Evolutionary conservation across 2,329 filamentous ascomycete genomes (phyloP).

Genomic region (Xylariomycetidae sp.): DNA sequence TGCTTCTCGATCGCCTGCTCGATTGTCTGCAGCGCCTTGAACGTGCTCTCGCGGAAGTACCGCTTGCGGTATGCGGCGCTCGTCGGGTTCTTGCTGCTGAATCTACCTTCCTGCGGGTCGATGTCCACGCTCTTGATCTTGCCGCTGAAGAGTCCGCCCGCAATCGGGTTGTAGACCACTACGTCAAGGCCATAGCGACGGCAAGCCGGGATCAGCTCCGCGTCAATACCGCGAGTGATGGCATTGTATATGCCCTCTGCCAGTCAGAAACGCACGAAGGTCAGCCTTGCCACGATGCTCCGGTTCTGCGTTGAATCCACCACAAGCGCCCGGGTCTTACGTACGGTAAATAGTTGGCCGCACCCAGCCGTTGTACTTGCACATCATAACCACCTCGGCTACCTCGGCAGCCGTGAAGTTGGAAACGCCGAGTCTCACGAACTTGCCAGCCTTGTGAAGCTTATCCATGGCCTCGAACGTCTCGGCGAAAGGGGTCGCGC

Average conservation of each 20-base stretch:
- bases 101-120: constrained; percentile 61
- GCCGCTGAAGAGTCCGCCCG: constrained; percentile 73
- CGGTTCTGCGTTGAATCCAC: too few species aligned
- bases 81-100: constrained; percentile 45
- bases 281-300: too few species aligned
- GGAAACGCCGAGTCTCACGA: constrained; percentile 70
- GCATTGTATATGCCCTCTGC: constrained; percentile 71
- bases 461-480: constrained; percentile 73
- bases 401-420: constrained; percentile 88
- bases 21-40: constrained; percentile 60
- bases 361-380: constrained; percentile 75
- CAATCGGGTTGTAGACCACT: constrained; percentile 77
- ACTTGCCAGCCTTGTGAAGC: constrained; percentile 80
- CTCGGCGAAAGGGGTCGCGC: constrained; percentile 68
- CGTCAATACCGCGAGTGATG: constrained; percentile 69
- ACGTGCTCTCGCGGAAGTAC: constrained; percentile 64
- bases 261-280: neutral
- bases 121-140: constrained; percentile 66
- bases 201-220: constrained; percentile 67
- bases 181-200: constrained; percentile 72
- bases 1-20: constrained; percentile 63
- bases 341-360: constrained; percentile 73
- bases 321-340: constrained; percentile 1
- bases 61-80: constrained; percentile 57
- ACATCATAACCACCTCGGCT: constrained; percentile 74